Evolutionary conservation across 2,329 filamentous ascomycete genomes (phyloP).

Genomic region (Botrytis paeoniae): DNA sequence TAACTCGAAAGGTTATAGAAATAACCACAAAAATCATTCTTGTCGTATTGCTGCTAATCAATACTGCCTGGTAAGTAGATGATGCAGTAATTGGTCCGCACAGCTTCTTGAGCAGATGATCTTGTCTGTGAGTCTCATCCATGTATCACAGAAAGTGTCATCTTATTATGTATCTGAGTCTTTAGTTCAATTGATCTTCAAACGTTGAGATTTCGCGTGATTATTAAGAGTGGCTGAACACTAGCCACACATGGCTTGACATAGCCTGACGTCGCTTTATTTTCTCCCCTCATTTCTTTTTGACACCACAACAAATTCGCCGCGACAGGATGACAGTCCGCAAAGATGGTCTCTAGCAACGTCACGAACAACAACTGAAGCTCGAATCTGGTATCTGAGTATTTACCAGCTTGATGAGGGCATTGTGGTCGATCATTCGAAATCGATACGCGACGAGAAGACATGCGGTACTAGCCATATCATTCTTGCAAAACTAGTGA

Average conservation of each 20-base stretch:
- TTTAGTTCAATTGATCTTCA: background rate
- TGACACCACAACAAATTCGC: background rate
- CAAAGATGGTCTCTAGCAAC: background rate
- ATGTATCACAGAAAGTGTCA: background rate
- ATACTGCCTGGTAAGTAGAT: background rate
- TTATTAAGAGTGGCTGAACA: too few species aligned
- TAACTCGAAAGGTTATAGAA: background rate
- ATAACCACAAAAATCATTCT: background rate
- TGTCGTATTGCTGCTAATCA: background rate
- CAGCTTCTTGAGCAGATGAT: background rate
- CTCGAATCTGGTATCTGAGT: background rate
- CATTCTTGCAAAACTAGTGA: background rate
- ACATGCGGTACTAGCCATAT: background rate
- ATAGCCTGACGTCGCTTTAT: background rate
- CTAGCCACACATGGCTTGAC: background rate
- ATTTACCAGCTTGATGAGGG: background rate
- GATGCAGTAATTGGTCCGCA: rapidly evolving
- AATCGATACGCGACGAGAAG: background rate
- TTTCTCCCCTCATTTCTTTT: background rate
- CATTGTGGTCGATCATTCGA: background rate
- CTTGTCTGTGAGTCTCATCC: too few species aligned
- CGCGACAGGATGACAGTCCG: background rate
- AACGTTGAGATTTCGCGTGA: too few species aligned
- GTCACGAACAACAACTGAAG: too few species aligned
- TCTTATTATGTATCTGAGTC: background rate